Conservation (phyloP, 768 basidiomycete genomes). For the Neoboletus subvelutipes region DNA sequence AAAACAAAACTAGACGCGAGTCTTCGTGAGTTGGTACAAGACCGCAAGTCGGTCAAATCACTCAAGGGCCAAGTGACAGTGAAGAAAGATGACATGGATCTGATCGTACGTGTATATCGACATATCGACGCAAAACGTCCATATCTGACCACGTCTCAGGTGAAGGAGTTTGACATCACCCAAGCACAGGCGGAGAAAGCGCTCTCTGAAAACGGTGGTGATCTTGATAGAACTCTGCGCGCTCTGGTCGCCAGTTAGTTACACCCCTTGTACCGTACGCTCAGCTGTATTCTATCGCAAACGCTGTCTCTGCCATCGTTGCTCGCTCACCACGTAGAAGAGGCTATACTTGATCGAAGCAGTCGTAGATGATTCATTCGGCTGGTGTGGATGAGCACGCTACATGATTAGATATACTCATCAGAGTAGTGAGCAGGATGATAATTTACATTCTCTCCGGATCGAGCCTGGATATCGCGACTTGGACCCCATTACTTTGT, state of each 20-base stretch:
- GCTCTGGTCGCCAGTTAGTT: conserved; percentile 27
- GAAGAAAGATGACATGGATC: conserved; percentile 31
- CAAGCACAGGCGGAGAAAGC: conserved; percentile 31
- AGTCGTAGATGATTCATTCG: not conserved
- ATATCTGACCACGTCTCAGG: conserved; percentile 17
- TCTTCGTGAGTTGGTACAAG: conserved; percentile 49
- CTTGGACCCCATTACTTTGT: not conserved
- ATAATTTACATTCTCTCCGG: not conserved
- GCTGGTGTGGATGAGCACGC: not conserved
- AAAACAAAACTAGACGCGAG: conserved; percentile 35
- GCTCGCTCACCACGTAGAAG: not conserved
- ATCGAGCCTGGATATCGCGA: not conserved
- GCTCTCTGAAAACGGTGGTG: conserved; percentile 30
- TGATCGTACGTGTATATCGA: conserved; percentile 23
- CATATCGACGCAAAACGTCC: not conserved
- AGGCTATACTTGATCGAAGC: not conserved
- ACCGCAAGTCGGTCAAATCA: conserved; percentile 56
- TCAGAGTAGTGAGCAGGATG: not conserved
- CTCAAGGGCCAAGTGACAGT: conserved; percentile 20
- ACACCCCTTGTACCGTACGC: not conserved
- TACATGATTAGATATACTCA: not conserved
- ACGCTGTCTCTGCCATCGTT: not conserved
- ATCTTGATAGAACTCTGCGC: conserved; percentile 29
- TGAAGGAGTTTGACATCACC: conserved; percentile 32
- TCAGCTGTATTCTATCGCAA: conserved; percentile 3